Base-by-base conservation (phyloP, 164 flowering plant species). In the Vitis rotundifolia region DNA sequence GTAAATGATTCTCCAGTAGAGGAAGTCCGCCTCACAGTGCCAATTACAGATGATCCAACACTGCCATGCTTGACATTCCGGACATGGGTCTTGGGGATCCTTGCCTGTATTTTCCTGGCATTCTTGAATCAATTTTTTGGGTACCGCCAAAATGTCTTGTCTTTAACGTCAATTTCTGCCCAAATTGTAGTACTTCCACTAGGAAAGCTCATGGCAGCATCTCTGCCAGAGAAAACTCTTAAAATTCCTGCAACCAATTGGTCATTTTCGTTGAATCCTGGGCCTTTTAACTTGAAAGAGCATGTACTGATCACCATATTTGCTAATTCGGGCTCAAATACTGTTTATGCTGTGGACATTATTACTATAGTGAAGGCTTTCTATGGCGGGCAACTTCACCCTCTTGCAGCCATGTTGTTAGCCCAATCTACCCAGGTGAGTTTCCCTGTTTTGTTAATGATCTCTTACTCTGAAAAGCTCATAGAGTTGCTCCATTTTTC, bases 291-390 rank as follows among this genome's bases (percentile, higher is more conserved):
- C 66, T 26, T 85, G 68, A 87, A 87, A 62, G 94, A 89, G 61
- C 90, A 87, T 73, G 89, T 82, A 0, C 76, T 87, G 28, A 86
- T 89, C 71, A 89, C 94, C 59, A 87, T 89, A 16, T 85, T 89
- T 31, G 90, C 94, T 5, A 84, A 72, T 59, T 64, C 85, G 0
- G 96, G 96, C 3, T 57, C 90, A 0, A 75, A 28, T 70, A 2
- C 65, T 10, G 87, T 80, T 8, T 88, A 88, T 69, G 91, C 92
- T 0, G 76, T 88, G 9, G 49, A 69, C 5, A 87, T 87, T 16
- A 70, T 88, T 19, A 87, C 91, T 29, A 82, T 85, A 44, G 85
- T 87, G 7, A 88, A 82, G 77, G 92, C 92, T 0, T 90, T 88
- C 61, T 89, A 89, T 61, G 80, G 67, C 26, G 60, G 79, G 19